phyloP scores from a whole-genome alignment of 805 yeast genomes.

The Wickerhamomyces pijperi region DNA sequence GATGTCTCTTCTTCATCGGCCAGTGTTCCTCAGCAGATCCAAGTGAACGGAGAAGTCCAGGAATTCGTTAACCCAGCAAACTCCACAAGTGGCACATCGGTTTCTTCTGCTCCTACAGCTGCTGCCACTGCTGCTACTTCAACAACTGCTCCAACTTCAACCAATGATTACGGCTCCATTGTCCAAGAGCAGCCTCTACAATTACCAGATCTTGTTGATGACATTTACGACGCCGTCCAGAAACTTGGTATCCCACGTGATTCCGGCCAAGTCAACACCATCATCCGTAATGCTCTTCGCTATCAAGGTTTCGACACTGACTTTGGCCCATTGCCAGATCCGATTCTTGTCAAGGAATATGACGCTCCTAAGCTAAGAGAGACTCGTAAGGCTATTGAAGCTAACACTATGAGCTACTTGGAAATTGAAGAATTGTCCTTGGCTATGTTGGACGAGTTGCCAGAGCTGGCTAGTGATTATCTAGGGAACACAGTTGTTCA shows the following conservation, averaged over 20 bases:
- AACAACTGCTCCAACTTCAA: no score
- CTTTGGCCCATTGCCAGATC: constrained; percentile 72
- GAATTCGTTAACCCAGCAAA: no score
- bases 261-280: constrained; percentile 25
- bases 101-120: no score
- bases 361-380: constrained; percentile 87
- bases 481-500: constrained; percentile 94
- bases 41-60: no score
- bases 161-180: neutral
- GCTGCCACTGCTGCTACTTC: no score
- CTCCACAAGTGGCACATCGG: no score
- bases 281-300: constrained; percentile 31
- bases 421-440: constrained; percentile 77
- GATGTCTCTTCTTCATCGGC: neutral
- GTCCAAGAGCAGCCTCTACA: constrained; percentile 10
- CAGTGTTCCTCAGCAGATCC: no score
- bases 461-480: constrained; percentile 85
- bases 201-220: constrained; percentile 17
- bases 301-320: constrained; percentile 40
- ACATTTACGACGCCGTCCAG: constrained; percentile 19
- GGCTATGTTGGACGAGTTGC: constrained; percentile 79
- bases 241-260: constrained; percentile 23
- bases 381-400: constrained; percentile 62
- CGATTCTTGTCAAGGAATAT: constrained; percentile 55
- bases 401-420: constrained; percentile 35